Conservation (phyloP, 164 flowering plant genomes). For the Macadamia tetraphylla region DNA sequence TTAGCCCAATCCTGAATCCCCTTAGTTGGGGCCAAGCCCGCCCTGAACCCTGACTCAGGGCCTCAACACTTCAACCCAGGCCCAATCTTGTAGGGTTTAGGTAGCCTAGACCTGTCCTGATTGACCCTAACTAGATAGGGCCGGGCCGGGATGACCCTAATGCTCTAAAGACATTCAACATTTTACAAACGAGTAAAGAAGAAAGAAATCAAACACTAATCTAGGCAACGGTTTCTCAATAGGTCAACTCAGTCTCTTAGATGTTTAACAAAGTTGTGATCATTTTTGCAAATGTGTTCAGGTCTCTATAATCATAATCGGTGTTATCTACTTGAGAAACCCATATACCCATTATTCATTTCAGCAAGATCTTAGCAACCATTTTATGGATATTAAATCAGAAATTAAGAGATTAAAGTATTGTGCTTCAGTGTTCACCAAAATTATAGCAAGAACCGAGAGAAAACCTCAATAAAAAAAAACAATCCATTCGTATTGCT, state of each 20-base stretch:
- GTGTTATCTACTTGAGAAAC: background rate
- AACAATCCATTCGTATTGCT: slow-evolving; percentile 11
- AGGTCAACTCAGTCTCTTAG: slow-evolving; percentile 46
- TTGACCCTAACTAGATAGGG: no score
- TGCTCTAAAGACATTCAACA: background rate
- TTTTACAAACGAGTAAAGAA: background rate
- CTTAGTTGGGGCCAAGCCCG: no score
- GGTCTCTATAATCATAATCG: slow-evolving; percentile 34
- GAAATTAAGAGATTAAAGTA: background rate
- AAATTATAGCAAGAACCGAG: no score
- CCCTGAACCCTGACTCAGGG: no score
- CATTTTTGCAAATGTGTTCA: slow-evolving; percentile 44
- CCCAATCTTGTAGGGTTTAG: no score
- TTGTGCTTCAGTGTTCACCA: background rate
- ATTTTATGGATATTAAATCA: background rate
- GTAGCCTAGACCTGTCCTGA: no score
- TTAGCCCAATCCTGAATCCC: no score
- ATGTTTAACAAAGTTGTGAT: slow-evolving; percentile 44
- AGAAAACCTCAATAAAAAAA: background rate
- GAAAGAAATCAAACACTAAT: background rate
- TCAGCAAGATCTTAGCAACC: background rate
- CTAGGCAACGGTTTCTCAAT: background rate
- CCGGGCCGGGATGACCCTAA: no score
- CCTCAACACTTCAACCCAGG: no score
- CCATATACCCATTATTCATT: no score